phyloP scores from a whole-genome alignment of 2,329 filamentous ascomycete genomes.

The Dactylellina haptotyla region DNA sequence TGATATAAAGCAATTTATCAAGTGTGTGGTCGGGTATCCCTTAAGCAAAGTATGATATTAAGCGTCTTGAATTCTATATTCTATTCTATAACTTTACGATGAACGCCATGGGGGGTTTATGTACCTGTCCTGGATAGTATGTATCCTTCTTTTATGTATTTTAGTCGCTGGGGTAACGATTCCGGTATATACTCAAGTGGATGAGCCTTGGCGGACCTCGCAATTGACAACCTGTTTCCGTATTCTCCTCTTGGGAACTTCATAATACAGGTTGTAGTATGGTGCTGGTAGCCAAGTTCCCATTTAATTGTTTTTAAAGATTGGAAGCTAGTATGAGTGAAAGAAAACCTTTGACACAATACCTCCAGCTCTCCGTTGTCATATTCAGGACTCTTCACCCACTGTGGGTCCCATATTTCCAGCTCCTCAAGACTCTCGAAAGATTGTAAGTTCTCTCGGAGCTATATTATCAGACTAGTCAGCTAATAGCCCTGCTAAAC shows the following conservation, averaged over 20 bases:
- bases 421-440: constrained; percentile 22
- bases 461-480: background rate
- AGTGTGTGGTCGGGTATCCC: no score
- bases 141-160: constrained; percentile 40
- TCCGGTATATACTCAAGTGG: background rate
- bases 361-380: background rate
- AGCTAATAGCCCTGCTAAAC: background rate
- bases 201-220: background rate
- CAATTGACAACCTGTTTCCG: background rate
- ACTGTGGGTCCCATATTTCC: constrained; percentile 37
- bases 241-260: background rate
- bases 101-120: no score
- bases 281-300: constrained; percentile 18
- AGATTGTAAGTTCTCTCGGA: constrained; percentile 3
- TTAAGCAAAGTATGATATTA: no score
- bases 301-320: constrained; percentile 13
- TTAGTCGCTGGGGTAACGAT: constrained; percentile 8
- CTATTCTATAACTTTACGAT: no score
- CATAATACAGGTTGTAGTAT: background rate
- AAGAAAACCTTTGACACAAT: constrained; percentile 1
- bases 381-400: constrained; percentile 8
- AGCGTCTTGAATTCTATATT: no score
- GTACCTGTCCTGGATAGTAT: no score
- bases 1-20: no score
- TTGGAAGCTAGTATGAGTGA: background rate